Evolutionary conservation across 805 yeast genomes (phyloP).

Genomic region (Metschnikowia amazonensis): DNA sequence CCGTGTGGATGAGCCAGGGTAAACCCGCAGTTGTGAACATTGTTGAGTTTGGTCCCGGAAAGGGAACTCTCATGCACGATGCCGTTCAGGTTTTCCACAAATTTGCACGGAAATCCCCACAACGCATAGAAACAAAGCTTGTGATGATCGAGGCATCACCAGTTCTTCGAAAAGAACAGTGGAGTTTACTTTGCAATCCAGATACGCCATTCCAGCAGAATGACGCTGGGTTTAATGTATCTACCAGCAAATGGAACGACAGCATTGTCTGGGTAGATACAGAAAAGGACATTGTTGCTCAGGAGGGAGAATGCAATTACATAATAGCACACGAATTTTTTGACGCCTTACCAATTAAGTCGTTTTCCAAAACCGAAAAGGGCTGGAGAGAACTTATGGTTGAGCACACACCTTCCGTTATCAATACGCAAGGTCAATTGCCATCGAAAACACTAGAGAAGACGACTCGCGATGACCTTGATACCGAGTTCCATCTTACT

Average conservation of each 20-base stretch:
- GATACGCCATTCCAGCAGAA: conserved; percentile 1
- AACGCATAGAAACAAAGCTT: conserved; percentile 35
- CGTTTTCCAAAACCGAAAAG: conserved; percentile 54
- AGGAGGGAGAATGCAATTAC: conserved; percentile 46
- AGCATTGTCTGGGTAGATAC: conserved; percentile 58
- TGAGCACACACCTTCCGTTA: conserved; percentile 45
- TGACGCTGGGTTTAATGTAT: conserved; percentile 31
- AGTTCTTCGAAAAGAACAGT: conserved; percentile 56
- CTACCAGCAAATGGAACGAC: conserved; percentile 50
- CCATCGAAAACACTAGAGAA: conserved; percentile 16
- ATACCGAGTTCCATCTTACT: conserved; percentile 51
- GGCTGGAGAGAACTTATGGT: conserved; percentile 83
- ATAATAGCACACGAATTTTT: conserved; percentile 82
- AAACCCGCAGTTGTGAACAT: conserved; percentile 49
- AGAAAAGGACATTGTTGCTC: conserved; percentile 41
- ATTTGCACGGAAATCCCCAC: conserved; percentile 26
- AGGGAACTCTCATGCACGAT: conserved; percentile 75
- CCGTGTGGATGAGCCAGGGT: conserved; percentile 55
- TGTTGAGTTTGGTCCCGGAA: conserved; percentile 83
- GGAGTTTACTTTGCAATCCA: conserved; percentile 41
- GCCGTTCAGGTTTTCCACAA: conserved; percentile 46
- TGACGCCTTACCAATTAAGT: conserved; percentile 79
- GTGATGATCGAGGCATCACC: conserved; percentile 70
- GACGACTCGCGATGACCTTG: conserved; percentile 5
- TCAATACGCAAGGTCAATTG: conserved; percentile 30